phyloP scores from a whole-genome alignment of 1,284 basidiomycete genomes.

The Athelia psychrophila region DNA sequence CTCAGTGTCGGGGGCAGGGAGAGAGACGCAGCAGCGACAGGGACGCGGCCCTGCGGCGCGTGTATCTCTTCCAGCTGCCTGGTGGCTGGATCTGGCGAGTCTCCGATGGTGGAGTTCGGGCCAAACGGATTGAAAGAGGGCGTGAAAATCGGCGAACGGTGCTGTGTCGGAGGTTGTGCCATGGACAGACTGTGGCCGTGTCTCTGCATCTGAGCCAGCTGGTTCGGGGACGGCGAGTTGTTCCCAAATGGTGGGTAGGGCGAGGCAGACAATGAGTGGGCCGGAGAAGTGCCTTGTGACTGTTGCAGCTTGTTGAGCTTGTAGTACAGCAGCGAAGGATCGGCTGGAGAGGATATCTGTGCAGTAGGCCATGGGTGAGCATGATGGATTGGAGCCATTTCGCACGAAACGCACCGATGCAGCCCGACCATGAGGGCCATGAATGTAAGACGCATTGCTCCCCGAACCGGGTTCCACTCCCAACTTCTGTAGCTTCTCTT shows the following conservation, averaged over 20 bases:
- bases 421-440: conserved; percentile 72
- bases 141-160: conserved; percentile 33
- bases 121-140: conserved; percentile 62
- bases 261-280: conserved; percentile 56
- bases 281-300: conserved; percentile 53
- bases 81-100: conserved; percentile 12
- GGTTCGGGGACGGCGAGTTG: conserved; percentile 48
- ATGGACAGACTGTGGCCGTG: conserved; percentile 75
- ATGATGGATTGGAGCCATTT: conserved; percentile 9
- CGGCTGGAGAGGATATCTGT: conserved; percentile 84
- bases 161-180: conserved; percentile 45
- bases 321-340: conserved; percentile 73
- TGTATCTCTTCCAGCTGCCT: conserved; percentile 32
- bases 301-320: conserved; percentile 81
- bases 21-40: conserved; percentile 43
- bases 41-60: conserved; percentile 61
- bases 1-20: conserved; percentile 38
- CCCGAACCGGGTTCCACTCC: conserved; percentile 70
- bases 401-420: conserved; percentile 58
- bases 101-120: conserved; percentile 46
- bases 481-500: conserved; percentile 74
- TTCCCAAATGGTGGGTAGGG: conserved; percentile 52
- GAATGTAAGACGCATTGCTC: conserved; percentile 53
- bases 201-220: conserved; percentile 41
- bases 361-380: conserved; percentile 9